Evolutionary conservation across 805 yeast genomes (phyloP).

Genomic region (Kluyveromyces nonfermentans): DNA sequence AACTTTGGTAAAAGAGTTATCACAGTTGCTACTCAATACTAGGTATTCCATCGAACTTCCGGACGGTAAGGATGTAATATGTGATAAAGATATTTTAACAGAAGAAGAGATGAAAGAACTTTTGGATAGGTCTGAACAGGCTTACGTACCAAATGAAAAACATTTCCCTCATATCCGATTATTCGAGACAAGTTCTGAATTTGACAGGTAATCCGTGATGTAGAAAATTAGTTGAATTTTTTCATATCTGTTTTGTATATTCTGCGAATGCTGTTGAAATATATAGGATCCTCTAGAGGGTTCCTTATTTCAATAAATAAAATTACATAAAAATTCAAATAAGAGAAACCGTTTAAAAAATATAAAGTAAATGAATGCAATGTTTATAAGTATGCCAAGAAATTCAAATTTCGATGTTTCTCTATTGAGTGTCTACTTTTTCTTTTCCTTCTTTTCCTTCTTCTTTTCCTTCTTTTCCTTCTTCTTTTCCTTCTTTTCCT

Average conservation of each 20-base stretch:
- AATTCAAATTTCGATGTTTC: too few species aligned
- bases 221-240: too few species aligned
- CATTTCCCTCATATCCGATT: conserved; percentile 30
- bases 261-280: too few species aligned
- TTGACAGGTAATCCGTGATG: conserved; percentile 1
- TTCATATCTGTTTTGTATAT: background rate
- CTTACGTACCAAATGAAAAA: conserved; percentile 29
- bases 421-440: background rate
- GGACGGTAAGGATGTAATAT: conserved; percentile 17
- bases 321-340: too few species aligned
- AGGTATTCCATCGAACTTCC: conserved; percentile 31
- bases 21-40: conserved; percentile 33
- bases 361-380: background rate
- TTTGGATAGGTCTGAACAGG: conserved; percentile 37
- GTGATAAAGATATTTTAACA: conserved; percentile 23
- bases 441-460: conserved; percentile 8
- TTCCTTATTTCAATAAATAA: too few species aligned
- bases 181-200: conserved; percentile 31
- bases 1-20: conserved; percentile 33
- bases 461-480: conserved; percentile 7
- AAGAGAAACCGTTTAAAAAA: too few species aligned
- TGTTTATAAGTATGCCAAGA: background rate
- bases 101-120: conserved; percentile 40
- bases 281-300: background rate
- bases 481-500: conserved; percentile 7